Evolutionary conservation across 345 rosid species (phyloP), one percentile per base, ranked within the genome.

Genomic region (Populus nigra): DNA sequence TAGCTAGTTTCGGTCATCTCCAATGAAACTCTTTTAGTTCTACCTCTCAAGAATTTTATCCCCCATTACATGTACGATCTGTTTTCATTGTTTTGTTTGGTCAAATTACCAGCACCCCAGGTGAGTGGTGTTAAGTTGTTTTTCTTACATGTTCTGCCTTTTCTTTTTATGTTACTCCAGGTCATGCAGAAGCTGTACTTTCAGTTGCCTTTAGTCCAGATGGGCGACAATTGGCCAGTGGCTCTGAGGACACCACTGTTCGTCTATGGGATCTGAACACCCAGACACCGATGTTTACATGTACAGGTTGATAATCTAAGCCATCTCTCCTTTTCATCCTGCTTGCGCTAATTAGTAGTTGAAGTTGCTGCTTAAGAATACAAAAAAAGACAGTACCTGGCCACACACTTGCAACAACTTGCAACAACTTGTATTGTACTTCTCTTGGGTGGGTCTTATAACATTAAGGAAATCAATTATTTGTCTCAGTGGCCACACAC

Each of bases 181-280:
- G 97, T 82, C 99, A 92, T 39, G 73, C 88, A 3, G 98, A 94
- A 86, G 94, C 99, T 78, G 95, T 94, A 49, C 97, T 94, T 78
- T 89, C 95, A 63, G 97, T 96, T 76, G 90, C 97, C 23, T 94
- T 94, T 79, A 92, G 97, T 86, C 99, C 98, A 55, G 97, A 96
- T 57, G 97, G 99, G 69, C 84, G 86, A 55, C 95, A 88, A 23
- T 86, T 96, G 88, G 99, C 98, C 4, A 96, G 98, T 89, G 97
- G 98, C 73, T 96, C 97, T 7, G 98, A 98, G 75, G 99, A 96
- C 82, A 91, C 97, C 63, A 92, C 97, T 59, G 97, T 96, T 79
- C 88, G 98, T 72, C 82, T 96, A 65, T 96, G 98, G 98, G 99
- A 96, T 88, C 91, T 94, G 71, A 89, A 80, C 73, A 96, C 96